Conservation (phyloP, 2,329 filamentous ascomycete genomes). For the Cryphonectria carpinicola region DNA sequence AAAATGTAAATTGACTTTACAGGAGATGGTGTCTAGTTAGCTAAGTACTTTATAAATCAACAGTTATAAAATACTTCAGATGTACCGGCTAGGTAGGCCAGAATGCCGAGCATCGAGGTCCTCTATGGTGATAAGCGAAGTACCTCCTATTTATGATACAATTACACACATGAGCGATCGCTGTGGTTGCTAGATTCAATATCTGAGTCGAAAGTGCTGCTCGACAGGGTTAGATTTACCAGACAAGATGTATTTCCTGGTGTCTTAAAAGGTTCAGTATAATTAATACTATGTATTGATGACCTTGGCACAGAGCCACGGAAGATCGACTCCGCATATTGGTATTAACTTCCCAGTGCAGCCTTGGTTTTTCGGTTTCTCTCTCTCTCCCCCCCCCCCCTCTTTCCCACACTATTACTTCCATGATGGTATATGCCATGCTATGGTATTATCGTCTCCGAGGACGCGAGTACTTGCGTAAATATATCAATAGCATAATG, state of each 20-base stretch:
- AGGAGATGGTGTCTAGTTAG: neutral
- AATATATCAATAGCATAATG: too few species aligned
- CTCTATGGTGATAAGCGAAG: neutral
- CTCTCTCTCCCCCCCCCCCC: too few species aligned
- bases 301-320: neutral
- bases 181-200: neutral
- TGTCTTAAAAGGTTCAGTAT: neutral
- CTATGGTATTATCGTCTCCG: too few species aligned
- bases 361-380: too few species aligned
- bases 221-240: neutral
- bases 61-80: neutral
- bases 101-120: conserved; percentile 4
- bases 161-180: neutral
- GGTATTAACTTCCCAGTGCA: neutral
- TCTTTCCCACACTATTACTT: too few species aligned
- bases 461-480: too few species aligned
- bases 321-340: conserved; percentile 5
- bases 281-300: neutral
- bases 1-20: conserved; percentile 8
- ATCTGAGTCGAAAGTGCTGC: neutral
- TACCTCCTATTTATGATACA: conserved; percentile 5
- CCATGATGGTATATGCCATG: too few species aligned
- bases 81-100: neutral
- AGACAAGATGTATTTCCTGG: too few species aligned
- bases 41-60: neutral